Conservation (phyloP, 2,329 filamentous ascomycete species). For the Pestalotiopsis sp. region DNA sequence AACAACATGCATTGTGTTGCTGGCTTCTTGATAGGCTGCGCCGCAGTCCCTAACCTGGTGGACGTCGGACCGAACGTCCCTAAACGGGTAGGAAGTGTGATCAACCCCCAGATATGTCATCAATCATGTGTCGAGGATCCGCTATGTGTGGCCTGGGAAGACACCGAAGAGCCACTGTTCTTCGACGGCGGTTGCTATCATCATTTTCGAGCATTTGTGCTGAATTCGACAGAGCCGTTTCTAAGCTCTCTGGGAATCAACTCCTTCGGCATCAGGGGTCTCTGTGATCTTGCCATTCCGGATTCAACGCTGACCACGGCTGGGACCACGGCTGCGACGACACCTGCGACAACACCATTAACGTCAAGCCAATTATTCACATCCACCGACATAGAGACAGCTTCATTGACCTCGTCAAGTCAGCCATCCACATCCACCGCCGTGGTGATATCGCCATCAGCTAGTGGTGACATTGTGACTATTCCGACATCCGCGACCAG, state of each 20-base stretch:
- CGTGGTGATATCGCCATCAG: background rate
- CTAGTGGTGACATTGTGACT: background rate
- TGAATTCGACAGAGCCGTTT: background rate
- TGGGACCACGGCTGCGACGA: background rate
- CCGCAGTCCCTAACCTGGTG: background rate
- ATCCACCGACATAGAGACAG: no score
- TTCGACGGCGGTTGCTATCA: background rate
- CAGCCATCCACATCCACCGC: background rate
- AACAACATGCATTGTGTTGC: background rate
- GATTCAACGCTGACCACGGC: background rate
- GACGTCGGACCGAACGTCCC: background rate
- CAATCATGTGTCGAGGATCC: background rate
- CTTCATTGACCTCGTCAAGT: background rate
- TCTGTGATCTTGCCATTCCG: background rate
- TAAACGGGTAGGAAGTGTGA: background rate
- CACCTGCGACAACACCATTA: no score
- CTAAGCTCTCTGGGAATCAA: background rate
- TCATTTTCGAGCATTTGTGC: background rate
- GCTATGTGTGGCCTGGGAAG: background rate
- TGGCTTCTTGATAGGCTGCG: background rate
- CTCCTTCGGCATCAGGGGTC: background rate
- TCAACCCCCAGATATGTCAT: background rate
- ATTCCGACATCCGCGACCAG: background rate
- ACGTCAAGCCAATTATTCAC: no score
- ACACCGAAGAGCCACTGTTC: background rate